Base-by-base conservation (phyloP, 2,329 filamentous ascomycete species). In the Orbilia blumenaviensis region DNA sequence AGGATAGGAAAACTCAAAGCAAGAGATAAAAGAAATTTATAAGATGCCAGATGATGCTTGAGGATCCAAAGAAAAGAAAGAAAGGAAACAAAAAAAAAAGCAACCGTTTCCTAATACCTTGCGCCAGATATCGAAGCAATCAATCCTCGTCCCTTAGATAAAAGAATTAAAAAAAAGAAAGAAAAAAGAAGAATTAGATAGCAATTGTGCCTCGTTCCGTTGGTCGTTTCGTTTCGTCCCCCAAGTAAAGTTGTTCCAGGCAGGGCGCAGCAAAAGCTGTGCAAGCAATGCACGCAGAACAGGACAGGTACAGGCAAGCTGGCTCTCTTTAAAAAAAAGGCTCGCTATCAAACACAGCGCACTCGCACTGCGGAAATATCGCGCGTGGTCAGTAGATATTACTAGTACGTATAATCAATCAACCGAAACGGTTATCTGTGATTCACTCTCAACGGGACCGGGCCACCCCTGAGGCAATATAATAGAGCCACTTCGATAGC, bases 401-500 rank as follows among this genome's bases (percentile, higher is more conserved):
- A n/a, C n/a, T n/a, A n/a, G n/a, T n/a, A n/a, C n/a, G n/a, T n/a
- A n/a, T n/a, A n/a, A n/a, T n/a, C 63, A 23, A 56, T 71, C 58
- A 54, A 36, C 42, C 36, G 48, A 42, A n/a, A 58, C 23, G 46
- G 58, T 52, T 72, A 72, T 72, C 67, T 72, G 48, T 72, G 58
- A 50, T 60, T 50, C 44, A 63, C 58, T 18, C 7, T 41, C 14
- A 16, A 44, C 21, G 10, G 14, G 38, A 3, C 9, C n/a, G 21
- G 38, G 38, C 10, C 38, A 27, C 44, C 52, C 52, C 32, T n/a
- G 29, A 38, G 16, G 25, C 23, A 23, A 56, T n/a, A n/a, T n/a
- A n/a, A 36, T 18, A 1, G n/a, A 63, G 36, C 42, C 14, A 16
- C 54, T 50, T 61, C 27, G 36, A 42, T 46, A 61, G 32, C 56